Base-by-base conservation (phyloP, 1,284 basidiomycete genomes). In the Pseudozyma sp. region DNA sequence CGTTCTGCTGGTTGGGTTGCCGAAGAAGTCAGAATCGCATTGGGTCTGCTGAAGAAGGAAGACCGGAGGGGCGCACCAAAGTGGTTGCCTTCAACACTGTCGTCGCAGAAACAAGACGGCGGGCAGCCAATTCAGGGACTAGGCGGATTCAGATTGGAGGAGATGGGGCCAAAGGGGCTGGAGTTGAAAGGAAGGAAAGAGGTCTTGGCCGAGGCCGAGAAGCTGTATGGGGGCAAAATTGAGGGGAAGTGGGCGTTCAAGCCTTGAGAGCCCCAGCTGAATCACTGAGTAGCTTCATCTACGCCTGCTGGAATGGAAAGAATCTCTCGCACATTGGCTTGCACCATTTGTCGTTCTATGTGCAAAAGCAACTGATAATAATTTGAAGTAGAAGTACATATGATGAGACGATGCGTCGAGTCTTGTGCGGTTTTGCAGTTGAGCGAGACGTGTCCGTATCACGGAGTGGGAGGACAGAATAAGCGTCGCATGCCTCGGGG, bases 61-160 rank as follows among this genome's bases (percentile, higher is more conserved):
- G 72, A 77, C 11, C 44, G 71, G n/a, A 52, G 60, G 16, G 70
- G 66, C 3, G 58, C 64, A 1, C 35, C 19, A 12, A 52, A 52
- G 43, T 68, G 64, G 65, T 40, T 71, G 53, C 62, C 76, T 1
- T n/a, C 18, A 0, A 59, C 64, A 1, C 58, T 74, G 34, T 64
- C 61, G 3, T 18, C 42, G 49, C 57, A 56, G 1, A 31, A 36
- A 1, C 34, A 58, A 5, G 43, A n/a, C 1, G 57, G 48, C 1
- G 52, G 13, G 7, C 52, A 51, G 13, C 51, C 52, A 8, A 31
- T 70, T 10, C 36, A 65, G 18, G 73, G 59, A 0, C 19, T 69
- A 1, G 76, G 66, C 0, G 73, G 76, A 11, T 76, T 69, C 57
- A 57, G 73, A 6, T 47, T 78, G 52, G 74, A 76, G 58, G 76